phyloP scores from a whole-genome alignment of 2,329 filamentous ascomycete genomes.

The Monosporascus sp. region DNA sequence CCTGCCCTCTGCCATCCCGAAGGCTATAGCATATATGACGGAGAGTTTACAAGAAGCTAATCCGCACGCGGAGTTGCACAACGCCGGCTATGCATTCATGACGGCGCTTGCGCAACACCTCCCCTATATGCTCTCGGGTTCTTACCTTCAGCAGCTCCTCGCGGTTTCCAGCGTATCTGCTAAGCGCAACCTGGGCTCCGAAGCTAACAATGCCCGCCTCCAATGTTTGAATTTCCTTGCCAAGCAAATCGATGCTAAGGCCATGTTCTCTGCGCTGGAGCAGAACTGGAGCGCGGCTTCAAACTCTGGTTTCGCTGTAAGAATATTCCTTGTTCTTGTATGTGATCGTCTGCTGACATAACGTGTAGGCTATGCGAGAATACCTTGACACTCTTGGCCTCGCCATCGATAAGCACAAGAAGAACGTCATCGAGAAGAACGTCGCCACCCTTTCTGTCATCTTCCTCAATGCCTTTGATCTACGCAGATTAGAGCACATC shows the following conservation, averaged over 20 bases:
- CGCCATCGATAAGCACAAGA: slow-evolving; percentile 72
- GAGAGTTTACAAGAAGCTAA: slow-evolving; percentile 51
- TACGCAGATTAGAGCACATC: slow-evolving; percentile 52
- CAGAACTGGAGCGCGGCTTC: slow-evolving; percentile 66
- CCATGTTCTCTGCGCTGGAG: slow-evolving; percentile 68
- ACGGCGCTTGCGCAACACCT: slow-evolving; percentile 75
- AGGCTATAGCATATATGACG: slow-evolving; percentile 65
- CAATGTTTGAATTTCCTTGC: slow-evolving; percentile 71
- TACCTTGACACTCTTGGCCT: slow-evolving; percentile 64
- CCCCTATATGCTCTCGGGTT: slow-evolving; percentile 80
- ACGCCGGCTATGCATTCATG: slow-evolving; percentile 76
- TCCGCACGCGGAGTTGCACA: slow-evolving; percentile 63
- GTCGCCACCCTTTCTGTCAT: slow-evolving; percentile 62
- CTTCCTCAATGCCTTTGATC: slow-evolving; percentile 56
- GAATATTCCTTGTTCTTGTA: slow-evolving; percentile 20
- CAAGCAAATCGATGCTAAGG: slow-evolving; percentile 69
- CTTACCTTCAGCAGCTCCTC: slow-evolving; percentile 68
- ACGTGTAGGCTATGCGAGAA: slow-evolving; percentile 57
- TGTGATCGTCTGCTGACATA: slow-evolving; percentile 22
- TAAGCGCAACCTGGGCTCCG: slow-evolving; percentile 52
- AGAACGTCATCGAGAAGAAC: slow-evolving; percentile 73
- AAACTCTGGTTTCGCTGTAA: slow-evolving; percentile 55
- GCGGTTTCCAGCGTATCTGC: slow-evolving; percentile 69
- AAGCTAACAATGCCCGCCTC: slow-evolving; percentile 58
- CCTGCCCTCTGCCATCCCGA: slow-evolving; percentile 69